Conservation (phyloP, 2,329 filamentous ascomycete genomes). For the Coleophoma crateriformis region DNA sequence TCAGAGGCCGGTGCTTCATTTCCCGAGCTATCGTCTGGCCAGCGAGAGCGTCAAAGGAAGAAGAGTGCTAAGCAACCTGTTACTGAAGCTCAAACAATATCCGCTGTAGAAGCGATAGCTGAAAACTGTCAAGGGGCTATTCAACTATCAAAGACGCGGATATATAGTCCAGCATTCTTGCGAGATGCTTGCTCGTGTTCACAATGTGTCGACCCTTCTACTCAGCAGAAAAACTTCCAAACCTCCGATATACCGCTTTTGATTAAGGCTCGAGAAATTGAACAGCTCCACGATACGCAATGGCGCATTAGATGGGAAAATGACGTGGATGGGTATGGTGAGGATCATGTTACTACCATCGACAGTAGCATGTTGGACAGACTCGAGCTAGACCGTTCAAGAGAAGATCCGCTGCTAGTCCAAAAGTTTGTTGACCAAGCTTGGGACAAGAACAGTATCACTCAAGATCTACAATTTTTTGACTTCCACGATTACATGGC, state of each 20-base stretch:
- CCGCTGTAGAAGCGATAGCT: too few relatives aligned
- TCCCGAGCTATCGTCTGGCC: too few relatives aligned
- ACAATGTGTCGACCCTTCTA: not conserved
- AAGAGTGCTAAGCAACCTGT: too few relatives aligned
- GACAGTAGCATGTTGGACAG: not conserved
- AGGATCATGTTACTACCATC: not conserved
- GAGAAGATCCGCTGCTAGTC: not conserved
- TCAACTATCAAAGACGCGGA: not conserved
- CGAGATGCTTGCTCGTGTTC: not conserved
- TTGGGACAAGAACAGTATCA: conserved; percentile 42
- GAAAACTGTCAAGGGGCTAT: not conserved
- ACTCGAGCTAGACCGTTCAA: not conserved
- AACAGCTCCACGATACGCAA: not conserved
- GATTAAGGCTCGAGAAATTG: not conserved
- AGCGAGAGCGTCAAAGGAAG: too few relatives aligned
- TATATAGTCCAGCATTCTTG: not conserved
- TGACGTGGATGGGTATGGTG: not conserved
- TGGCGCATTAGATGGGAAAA: not conserved
- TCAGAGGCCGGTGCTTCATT: too few relatives aligned
- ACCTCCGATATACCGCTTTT: conserved; percentile 1
- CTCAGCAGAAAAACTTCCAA: not conserved
- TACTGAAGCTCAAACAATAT: too few relatives aligned
- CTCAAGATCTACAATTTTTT: conserved; percentile 48
- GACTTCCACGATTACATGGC: conserved; percentile 69
- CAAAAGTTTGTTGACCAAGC: conserved; percentile 22